Evolutionary conservation across 345 rosid species (phyloP).

Genomic region (Mercurialis annua): DNA sequence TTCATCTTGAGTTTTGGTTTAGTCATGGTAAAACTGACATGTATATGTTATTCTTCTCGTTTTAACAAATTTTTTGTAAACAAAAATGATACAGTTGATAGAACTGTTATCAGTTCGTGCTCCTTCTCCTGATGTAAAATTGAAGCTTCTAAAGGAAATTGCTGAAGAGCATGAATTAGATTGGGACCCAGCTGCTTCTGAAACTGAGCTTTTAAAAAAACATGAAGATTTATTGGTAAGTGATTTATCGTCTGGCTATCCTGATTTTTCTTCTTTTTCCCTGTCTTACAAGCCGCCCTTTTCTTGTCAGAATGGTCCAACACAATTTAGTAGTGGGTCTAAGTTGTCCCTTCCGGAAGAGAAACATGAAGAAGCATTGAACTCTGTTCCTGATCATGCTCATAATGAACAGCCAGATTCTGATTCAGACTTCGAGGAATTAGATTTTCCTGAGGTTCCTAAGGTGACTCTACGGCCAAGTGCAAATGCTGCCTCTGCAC

Average conservation of each 20-base stretch:
- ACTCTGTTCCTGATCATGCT: conserved; percentile 29
- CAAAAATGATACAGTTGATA: conserved; percentile 54
- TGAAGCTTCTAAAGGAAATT: conserved; percentile 90
- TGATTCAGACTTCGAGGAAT: conserved; percentile 45
- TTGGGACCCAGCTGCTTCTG: conserved; percentile 91
- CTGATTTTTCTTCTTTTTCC: conserved; percentile 18
- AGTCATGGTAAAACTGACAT: neutral
- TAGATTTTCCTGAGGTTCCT: conserved; percentile 84
- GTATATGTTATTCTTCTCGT: neutral
- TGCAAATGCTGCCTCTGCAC: conserved; percentile 35
- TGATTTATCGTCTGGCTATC: conserved; percentile 6
- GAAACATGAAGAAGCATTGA: conserved; percentile 53
- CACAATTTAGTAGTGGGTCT: conserved; percentile 66
- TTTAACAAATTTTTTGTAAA: conserved; percentile 11
- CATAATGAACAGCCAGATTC: conserved; percentile 46
- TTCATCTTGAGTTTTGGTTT: conserved; percentile 1
- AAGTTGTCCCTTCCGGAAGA: conserved; percentile 65
- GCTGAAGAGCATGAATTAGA: conserved; percentile 90
- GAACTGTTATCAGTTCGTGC: conserved; percentile 87
- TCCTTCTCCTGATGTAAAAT: conserved; percentile 66
- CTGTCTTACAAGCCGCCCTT: conserved; percentile 17
- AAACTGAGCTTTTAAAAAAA: conserved; percentile 72
- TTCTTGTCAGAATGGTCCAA: conserved; percentile 69
- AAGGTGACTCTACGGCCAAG: conserved; percentile 41
- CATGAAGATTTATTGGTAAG: conserved; percentile 90